A percentile compares a stretch with the other conserved stretches of the same genome.
phyloP scores from a whole-genome alignment of 305 asterid genomes.

The Vinca major region DNA sequence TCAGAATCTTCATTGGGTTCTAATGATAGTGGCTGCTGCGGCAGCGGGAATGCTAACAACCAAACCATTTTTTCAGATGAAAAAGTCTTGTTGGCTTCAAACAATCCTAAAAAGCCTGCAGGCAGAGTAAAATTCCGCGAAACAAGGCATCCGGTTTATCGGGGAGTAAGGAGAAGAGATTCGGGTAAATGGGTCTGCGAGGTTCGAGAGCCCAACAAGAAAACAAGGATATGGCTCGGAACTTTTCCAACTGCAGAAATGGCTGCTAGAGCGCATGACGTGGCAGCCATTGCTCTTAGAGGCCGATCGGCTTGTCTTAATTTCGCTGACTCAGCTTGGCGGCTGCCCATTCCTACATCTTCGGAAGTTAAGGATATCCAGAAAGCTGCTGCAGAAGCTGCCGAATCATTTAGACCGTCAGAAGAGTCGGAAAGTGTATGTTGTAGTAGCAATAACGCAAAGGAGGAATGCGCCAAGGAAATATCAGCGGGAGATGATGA shows the following conservation, averaged over 20 bases:
- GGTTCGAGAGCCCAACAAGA: constrained; percentile 33
- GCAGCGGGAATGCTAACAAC: neutral
- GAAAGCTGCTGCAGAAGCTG: neutral
- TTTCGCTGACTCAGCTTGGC: constrained; percentile 23
- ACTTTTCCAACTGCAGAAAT: constrained; percentile 36
- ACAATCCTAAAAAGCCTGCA: constrained; percentile 49
- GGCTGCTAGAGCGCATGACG: constrained; percentile 24
- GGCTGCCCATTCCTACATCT: constrained; percentile 28
- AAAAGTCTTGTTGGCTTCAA: constrained; percentile 29
- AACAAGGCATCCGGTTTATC: constrained; percentile 4
- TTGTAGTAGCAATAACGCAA: too few species aligned
- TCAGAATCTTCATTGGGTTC: constrained; percentile 9
- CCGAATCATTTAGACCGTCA: constrained; percentile 1
- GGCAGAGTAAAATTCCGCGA: constrained; percentile 54
- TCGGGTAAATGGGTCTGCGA: constrained; percentile 39
- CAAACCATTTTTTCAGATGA: constrained; percentile 14
- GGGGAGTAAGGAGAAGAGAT: constrained; percentile 39
- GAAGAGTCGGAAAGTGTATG: too few species aligned
- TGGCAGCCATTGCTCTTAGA: constrained; percentile 28
- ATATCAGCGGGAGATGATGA: too few species aligned
- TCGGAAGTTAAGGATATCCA: constrained; percentile 29
- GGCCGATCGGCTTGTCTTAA: constrained; percentile 31
- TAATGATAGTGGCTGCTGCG: neutral
- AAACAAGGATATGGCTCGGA: constrained; percentile 49
- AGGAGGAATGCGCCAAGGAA: too few species aligned